Evolutionary conservation across 495 filamentous ascomycete species (phyloP), one percentile per base, ranked within the genome.

Genomic region (Darksidea phi): DNA sequence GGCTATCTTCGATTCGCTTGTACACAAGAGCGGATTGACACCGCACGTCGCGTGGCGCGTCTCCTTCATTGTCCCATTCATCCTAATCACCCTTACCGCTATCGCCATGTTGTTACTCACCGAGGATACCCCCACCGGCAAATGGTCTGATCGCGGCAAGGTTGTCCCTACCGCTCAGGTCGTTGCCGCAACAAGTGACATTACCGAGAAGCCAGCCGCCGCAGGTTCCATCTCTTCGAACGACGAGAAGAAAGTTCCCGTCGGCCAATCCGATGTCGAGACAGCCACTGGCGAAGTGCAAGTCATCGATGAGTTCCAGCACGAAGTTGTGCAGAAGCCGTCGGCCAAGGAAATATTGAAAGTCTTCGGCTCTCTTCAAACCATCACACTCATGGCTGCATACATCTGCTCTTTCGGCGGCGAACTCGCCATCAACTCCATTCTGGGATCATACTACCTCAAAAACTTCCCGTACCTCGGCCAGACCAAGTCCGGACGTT

Each of bases 371-470:
- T 88, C 83, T 26, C 78, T 82, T 1, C 86, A 91, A 65, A 87
- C 85, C 8, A 70, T 86, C 48, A 82, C 86, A 59, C 82, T 89
- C 48, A 77, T 85, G 24, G 73, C 82, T 15, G 82, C 82, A n/a
- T 96, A 96, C 73, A 83, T 87, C 70, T 95, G 89, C 77, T 87
- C 88, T 13, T 96, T 96, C 68, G 91, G 91, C 53, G 84, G 82
- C 25, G 91, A 96, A 71, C 84, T 96, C 11, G 82, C 91, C 64
- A 87, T 96, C 76, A 93, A 96, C 80, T 82, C 85, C 25, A 83
- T 93, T 55, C 84, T 96, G 6, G 85, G 86, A 49, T 72, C 86
- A 3, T 95, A 91, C 80, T 96, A 95, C 74, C 68, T 80, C 42
- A 78, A 85, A 54, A 88, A 91, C 71, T 95, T 95, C 78, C 84